Base-by-base conservation (phyloP, 345 rosid genomes). In the Ricinus communis region DNA sequence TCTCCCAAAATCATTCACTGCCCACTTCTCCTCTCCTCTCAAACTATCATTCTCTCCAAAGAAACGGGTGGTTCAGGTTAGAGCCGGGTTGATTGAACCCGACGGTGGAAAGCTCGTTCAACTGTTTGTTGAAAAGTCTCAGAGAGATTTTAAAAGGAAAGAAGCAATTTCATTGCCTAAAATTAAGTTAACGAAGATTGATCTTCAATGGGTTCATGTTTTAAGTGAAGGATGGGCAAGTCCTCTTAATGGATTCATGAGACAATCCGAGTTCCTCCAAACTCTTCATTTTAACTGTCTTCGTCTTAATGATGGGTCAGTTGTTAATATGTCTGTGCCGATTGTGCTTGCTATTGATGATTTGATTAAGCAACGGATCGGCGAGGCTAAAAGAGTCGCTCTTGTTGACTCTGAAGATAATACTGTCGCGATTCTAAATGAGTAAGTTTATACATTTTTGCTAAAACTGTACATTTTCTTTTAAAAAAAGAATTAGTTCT, bases 251-350 rank as follows among this genome's bases (percentile, higher is more conserved):
- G 99, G 99, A 16, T 95, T 92, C 94, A 95, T 95, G 99, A 88
- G 90, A 80, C 92, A 92, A 85, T 84, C 97, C 90, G 94, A 95
- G 99, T 92, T 95, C 99, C 99, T 95, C 97, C 99, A 95, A 95
- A 90, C 99, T 76, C 99, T 95, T 92, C 97, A 92, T 90, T 95
- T 92, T 79, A 92, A 92, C 87, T 85, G 93, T 73, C 88, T 95
- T 77, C 99, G 99, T 74, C 83, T 87, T 52, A 89, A 85, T 21
- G 90, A 90, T 82, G 99, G 97, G 43, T 85, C 97, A 76, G 87
- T 88, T 74, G 97, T 89, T 59, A 95, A 95, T 80, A 95, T 95
- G 99, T 95, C 99, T 14, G 93, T 92, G 68, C 99, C 97, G 59
- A 92, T 95, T 79, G 97, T 92, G 40, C 87, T 92, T 72, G 93